Evolutionary conservation across 2,329 filamentous ascomycete species (phyloP).

Genomic region (Diaporthe sp.): DNA sequence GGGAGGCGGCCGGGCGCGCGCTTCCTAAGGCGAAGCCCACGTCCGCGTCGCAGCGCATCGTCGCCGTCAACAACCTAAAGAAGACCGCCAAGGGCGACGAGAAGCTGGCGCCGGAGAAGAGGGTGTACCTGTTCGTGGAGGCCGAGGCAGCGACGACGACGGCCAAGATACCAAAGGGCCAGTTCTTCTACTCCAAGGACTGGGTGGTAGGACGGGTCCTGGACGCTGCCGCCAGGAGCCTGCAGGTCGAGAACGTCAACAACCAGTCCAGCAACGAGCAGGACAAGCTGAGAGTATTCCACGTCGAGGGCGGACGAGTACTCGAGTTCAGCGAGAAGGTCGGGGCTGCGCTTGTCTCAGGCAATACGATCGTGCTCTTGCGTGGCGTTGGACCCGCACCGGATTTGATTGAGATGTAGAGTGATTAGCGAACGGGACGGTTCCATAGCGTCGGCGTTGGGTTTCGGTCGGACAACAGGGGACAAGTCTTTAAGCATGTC

Average conservation of each 20-base stretch:
- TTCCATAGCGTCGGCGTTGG: slow-evolving; percentile 34
- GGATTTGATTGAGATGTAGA: slow-evolving; percentile 74
- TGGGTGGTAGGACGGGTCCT: slow-evolving; percentile 92
- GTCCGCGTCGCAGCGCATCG: slow-evolving; percentile 73
- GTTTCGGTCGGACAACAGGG: slow-evolving; percentile 26
- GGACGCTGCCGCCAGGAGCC: slow-evolving; percentile 80
- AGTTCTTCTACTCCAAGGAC: slow-evolving; percentile 85
- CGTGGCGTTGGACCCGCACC: slow-evolving; percentile 87
- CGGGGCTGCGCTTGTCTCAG: slow-evolving; percentile 78
- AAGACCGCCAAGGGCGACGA: slow-evolving; percentile 91
- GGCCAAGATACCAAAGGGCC: slow-evolving; percentile 84
- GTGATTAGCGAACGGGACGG: neutral
- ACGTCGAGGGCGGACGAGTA: slow-evolving; percentile 89
- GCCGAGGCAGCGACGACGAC: slow-evolving; percentile 89
- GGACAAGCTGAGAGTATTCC: slow-evolving; percentile 88
- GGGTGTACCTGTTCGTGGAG: slow-evolving; percentile 92
- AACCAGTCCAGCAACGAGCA: slow-evolving; percentile 83
- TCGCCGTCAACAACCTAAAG: slow-evolving; percentile 84
- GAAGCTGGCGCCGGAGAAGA: slow-evolving; percentile 83
- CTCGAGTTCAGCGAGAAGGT: slow-evolving; percentile 92
- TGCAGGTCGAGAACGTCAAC: slow-evolving; percentile 88
- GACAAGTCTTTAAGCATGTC: neutral
- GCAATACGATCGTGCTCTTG: slow-evolving; percentile 91
- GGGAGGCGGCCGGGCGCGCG: slow-evolving; percentile 69
- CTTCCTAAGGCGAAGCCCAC: slow-evolving; percentile 75